Base-by-base conservation (phyloP, 148 eudicot species). In the Nyssa sinensis region DNA sequence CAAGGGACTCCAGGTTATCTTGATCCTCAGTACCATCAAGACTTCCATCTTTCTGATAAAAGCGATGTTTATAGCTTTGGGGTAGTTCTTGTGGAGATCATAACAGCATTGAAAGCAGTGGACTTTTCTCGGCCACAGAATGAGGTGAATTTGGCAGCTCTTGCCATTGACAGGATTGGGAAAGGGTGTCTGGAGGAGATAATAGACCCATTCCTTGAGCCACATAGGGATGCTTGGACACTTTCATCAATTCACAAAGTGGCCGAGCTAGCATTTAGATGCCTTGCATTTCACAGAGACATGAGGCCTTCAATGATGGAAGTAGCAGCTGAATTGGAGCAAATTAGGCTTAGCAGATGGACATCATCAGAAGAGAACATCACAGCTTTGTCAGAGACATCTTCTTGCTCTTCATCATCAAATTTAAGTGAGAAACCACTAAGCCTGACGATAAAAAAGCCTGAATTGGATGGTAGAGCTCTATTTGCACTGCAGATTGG, bases 231-330 rank as follows among this genome's bases (percentile, higher is more conserved):
- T 74, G 64, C 79, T 11, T 70, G 70, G 70, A 82, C 83, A 6
- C 69, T 73, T 4, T 41, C 76, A 1, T 78, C 86, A 1, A 69
- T 87, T 5, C 84, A 82, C 34, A 84, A 84, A 67, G 81, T 82
- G 33, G 90, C 84, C 0, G 90, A 84, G 74, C 62, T 86, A 29
- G 87, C 90, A 3, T 86, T 86, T n/a, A 64, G 88, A 66, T 87
- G 90, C 66, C 84, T 87, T 31, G 86, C 90, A 0, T 84, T 71
- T 32, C 88, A 84, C 37, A 75, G 78, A 64, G 90, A 82, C 69
- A 82, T 80, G 84, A 87, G 90, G 64, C 86, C 90, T 11, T 73
- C 83, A 1, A 80, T 87, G 89, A 65, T 62, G 33, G 89, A 83
- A 78, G 89, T 86, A 51, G 81, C 83, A 0, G 72, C 63, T 3